Percentiles rank a stretch among this genome's conserved stretches.
phyloP scores from a whole-genome alignment of 208 protist genomes.

The Tritrichomonas foetus region DNA sequence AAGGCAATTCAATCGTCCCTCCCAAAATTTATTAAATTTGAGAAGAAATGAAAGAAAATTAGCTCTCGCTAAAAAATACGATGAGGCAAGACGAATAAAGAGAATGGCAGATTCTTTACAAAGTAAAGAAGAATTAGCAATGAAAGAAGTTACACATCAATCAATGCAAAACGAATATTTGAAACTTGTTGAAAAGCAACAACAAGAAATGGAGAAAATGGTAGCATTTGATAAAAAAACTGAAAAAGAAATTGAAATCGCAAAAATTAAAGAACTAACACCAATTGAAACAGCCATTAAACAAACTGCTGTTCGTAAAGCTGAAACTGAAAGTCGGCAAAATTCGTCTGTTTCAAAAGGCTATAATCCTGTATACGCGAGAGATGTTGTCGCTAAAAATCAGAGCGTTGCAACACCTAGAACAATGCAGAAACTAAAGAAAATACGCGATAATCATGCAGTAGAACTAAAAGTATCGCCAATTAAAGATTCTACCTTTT shows the following conservation, averaged over 20 bases:
- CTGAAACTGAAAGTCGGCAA: background rate
- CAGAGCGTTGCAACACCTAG: conserved; percentile 6
- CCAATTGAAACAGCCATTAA: background rate
- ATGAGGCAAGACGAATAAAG: background rate
- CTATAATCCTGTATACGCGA: too few relatives aligned
- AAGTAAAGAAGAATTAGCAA: background rate
- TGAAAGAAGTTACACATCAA: background rate
- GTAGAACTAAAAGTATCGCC: background rate
- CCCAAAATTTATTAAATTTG: background rate
- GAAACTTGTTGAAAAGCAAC: background rate
- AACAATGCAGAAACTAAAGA: background rate
- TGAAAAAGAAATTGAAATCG: background rate
- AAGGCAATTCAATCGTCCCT: background rate
- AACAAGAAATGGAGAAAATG: background rate
- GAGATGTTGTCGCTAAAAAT: background rate
- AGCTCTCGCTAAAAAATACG: background rate
- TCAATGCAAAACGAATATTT: background rate
- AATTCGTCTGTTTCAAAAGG: background rate
- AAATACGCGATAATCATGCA: background rate
- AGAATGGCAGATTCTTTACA: background rate
- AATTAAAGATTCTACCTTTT: background rate
- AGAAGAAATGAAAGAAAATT: background rate
- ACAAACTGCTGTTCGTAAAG: background rate
- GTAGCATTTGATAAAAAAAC: too few relatives aligned
- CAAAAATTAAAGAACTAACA: background rate